Evolutionary conservation across 2,329 filamentous ascomycete genomes (phyloP).

Genomic region (Fusarium fujikuroi): DNA sequence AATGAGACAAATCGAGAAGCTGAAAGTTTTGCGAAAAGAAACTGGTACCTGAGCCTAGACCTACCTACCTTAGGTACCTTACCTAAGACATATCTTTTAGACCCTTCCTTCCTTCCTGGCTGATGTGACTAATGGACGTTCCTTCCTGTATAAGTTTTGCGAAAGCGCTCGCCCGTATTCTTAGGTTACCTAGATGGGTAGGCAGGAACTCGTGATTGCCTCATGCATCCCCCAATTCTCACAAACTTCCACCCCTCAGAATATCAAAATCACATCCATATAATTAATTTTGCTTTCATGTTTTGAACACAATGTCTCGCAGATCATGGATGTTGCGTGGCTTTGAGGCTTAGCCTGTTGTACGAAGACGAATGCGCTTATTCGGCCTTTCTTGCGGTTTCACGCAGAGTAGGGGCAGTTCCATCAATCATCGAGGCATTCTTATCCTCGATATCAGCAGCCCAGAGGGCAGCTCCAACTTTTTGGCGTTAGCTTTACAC

Average conservation of each 20-base stretch:
- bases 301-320: slow-evolving; percentile 5
- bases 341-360: not conserved
- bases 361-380: slow-evolving; percentile 39
- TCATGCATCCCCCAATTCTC: not conserved
- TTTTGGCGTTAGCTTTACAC: slow-evolving; percentile 12
- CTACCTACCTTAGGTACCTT: too few species aligned
- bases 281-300: not conserved
- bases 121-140: not conserved
- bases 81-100: slow-evolving; percentile 2
- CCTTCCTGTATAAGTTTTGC: not conserved
- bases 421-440: slow-evolving; percentile 60
- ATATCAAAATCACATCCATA: not conserved
- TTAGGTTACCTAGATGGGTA: not conserved
- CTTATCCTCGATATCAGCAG: slow-evolving; percentile 80
- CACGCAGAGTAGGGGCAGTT: slow-evolving; percentile 62
- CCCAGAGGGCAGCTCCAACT: slow-evolving; percentile 95
- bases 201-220: not conserved
- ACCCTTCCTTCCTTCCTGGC: not conserved
- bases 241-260: not conserved
- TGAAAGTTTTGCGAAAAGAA: not conserved
- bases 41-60: not conserved
- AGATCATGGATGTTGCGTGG: slow-evolving; percentile 5
- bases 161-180: not conserved
- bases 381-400: slow-evolving; percentile 61
- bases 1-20: slow-evolving; percentile 19